Conservation (phyloP, 495 filamentous ascomycete genomes). For the Durotheca rogersii region DNA sequence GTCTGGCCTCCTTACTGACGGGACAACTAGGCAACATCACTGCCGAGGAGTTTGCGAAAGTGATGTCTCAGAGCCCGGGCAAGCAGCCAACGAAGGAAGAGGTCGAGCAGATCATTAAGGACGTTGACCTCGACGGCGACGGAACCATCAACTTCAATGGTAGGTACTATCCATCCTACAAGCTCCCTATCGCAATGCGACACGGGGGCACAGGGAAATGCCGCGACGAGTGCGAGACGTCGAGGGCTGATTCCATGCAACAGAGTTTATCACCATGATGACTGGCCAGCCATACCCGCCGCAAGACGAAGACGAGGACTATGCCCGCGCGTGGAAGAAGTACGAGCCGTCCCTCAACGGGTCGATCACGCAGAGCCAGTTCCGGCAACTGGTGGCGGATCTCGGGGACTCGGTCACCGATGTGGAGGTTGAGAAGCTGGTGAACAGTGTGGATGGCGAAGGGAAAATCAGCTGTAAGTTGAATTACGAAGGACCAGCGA, state of each 20-base stretch:
- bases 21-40: constrained; percentile 34
- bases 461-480: constrained; percentile 37
- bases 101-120: constrained; percentile 38
- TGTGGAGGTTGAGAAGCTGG: constrained; percentile 30
- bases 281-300: constrained; percentile 35
- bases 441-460: constrained; percentile 37
- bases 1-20: constrained; percentile 5
- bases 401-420: constrained; percentile 35
- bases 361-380: constrained; percentile 34
- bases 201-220: neutral
- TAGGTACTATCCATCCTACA: constrained; percentile 7
- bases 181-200: neutral
- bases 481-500: no score
- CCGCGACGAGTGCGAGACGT: neutral
- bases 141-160: constrained; percentile 43
- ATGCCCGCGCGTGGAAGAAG: constrained; percentile 31
- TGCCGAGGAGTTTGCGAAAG: constrained; percentile 40
- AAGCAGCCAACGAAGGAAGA: constrained; percentile 33
- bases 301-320: constrained; percentile 23
- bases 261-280: constrained; percentile 44
- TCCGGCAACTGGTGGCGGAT: constrained; percentile 31
- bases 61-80: constrained; percentile 38
- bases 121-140: constrained; percentile 41
- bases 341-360: constrained; percentile 31
- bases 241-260: constrained; percentile 2